Evolutionary conservation across 176 grass and related monocot species (phyloP), one percentile per base, ranked within the genome.

Genomic region (Avena sativa): DNA sequence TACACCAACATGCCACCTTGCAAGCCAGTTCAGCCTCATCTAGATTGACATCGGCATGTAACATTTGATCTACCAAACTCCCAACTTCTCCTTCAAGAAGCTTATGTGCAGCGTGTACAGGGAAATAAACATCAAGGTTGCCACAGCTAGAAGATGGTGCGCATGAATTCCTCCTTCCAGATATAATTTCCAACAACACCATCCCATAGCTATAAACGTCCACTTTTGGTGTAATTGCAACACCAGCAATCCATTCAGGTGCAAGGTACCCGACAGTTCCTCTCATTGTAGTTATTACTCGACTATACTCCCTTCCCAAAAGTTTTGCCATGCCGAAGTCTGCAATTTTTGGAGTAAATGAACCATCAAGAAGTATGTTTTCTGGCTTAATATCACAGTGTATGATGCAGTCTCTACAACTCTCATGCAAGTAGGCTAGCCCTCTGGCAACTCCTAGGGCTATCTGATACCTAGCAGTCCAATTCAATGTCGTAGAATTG

Each of bases 201-300:
- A 89, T 74, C 16, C 75, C 82, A 2, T 89, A 89, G 52, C 81
- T 74, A 23, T 80, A 89, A 46, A 89, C 87, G 23, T 89, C 76
- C 2, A 85, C 30, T 89, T 89, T 89, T 21, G 75, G 47, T 21
- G 81, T 84, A 43, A 89, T 73, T 15, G 57, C 76, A 13, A 38
- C 57, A 1, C 81, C 81, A 16, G 15, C 44, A 56, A 89, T 80
- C 87, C 87, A 89, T 80, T 89, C 81, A 80, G 46, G 87, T 47
- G 81, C 87, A 44, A 84, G 65, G 38, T 89, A 85, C 43, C 87
- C 87, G 17, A 6, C 19, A 40, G 87, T 89, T 65, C 87, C 87
- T 85, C 87, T 64, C 11, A 74, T 30, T 80, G 76, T 80, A 65
- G 82, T 85, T 32, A 85, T 13, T 28, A 59, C 87, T 20, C 28